Evolutionary conservation across 768 basidiomycete genomes (phyloP).

Genomic region (Pisolithus tinctorius): DNA sequence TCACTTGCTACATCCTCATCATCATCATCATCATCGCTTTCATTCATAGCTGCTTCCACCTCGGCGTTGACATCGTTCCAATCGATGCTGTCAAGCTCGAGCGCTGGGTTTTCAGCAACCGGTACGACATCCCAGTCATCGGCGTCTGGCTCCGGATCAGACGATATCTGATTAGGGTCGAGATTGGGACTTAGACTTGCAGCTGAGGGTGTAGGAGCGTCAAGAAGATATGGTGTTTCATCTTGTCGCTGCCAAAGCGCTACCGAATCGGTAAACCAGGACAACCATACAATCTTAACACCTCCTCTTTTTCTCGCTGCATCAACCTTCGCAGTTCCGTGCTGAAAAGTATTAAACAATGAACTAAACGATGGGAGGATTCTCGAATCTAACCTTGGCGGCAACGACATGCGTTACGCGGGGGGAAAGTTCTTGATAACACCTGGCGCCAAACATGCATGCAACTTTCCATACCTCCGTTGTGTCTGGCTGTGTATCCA

Average conservation of each 20-base stretch:
- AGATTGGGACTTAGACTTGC: conserved; percentile 37
- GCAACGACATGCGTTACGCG: conserved; percentile 88
- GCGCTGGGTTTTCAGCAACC: conserved; percentile 23
- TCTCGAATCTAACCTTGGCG: conserved; percentile 54
- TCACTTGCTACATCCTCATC: conserved; percentile 32
- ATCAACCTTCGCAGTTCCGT: conserved; percentile 89
- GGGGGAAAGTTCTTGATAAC: conserved; percentile 58
- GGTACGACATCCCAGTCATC: conserved; percentile 60
- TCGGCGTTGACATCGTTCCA: conserved; percentile 85
- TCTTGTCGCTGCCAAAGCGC: conserved; percentile 83
- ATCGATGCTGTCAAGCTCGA: conserved; percentile 60
- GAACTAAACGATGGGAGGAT: conserved; percentile 2
- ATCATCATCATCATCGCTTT: conserved; percentile 58
- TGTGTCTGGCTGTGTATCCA: conserved; percentile 72
- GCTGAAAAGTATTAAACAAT: conserved; percentile 34
- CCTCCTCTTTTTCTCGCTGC: conserved; percentile 68
- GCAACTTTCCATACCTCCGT: conserved; percentile 86
- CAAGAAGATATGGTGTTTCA: conserved; percentile 71
- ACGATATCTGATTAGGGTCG: conserved; percentile 49
- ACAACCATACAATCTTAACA: conserved; percentile 79
- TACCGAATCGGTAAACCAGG: conserved; percentile 87
- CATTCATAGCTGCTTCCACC: conserved; percentile 81
- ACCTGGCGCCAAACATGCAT: conserved; percentile 81
- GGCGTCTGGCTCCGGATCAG: conserved; percentile 59
- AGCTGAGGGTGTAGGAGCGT: conserved; percentile 42